These are phyloP conservation scores for Lactuca saligna DNA, from an alignment of 129 eudicot genomes.

Conservation along the genomic window DNA sequence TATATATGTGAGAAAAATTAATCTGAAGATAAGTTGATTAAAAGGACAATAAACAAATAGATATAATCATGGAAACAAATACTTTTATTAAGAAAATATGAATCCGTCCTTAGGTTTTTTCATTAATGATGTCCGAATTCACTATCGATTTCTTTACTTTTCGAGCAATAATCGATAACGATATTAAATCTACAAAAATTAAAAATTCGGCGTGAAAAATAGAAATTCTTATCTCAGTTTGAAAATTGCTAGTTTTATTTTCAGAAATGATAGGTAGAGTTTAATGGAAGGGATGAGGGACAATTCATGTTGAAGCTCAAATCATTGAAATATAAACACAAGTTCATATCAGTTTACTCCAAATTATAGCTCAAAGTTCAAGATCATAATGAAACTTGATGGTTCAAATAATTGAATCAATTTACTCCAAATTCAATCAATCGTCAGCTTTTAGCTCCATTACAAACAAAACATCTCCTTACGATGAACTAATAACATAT, in stretches of 20 bases:
- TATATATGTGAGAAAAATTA: background rate
- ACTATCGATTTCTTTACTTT: background rate
- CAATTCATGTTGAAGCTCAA: slow-evolving; percentile 14
- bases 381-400: background rate
- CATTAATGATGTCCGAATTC: background rate
- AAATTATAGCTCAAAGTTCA: background rate
- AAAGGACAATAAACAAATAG: too few relatives aligned
- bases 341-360: background rate
- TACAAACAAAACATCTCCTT: background rate
- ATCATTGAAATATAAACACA: slow-evolving; percentile 7
- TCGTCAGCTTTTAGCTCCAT: background rate
- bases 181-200: background rate
- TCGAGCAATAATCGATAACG: background rate
- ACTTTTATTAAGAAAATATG: background rate
- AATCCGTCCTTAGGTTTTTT: background rate
- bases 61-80: slow-evolving; percentile 1
- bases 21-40: background rate
- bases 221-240: background rate
- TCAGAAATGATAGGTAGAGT: background rate
- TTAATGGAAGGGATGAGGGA: slow-evolving; percentile 5
- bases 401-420: slow-evolving; percentile 1
- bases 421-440: background rate
- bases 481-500: slow-evolving; percentile 7
- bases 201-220: background rate
- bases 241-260: background rate